Evolutionary conservation across 202 grass and related monocot genomes (phyloP), one percentile per base, ranked within the genome.

Genomic region (Panicum hallii): DNA sequence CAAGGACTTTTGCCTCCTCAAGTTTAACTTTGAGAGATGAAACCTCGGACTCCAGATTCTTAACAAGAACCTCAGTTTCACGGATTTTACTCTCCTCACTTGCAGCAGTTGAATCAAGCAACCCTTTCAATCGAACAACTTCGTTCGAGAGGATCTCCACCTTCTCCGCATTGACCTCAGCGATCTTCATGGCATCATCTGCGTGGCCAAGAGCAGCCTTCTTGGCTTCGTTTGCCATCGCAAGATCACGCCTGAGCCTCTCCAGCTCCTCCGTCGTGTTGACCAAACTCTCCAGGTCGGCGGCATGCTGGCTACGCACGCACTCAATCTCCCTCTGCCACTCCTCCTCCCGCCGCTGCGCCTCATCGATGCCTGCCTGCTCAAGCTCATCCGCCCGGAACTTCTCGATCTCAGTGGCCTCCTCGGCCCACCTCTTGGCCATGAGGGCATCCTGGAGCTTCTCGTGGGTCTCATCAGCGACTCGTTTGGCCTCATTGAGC

Each of bases 341-440:
- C 62, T 94, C 93, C 12, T 91, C 92, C 47, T 99, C 93, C 58
- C 77, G 88, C 56, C 85, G 90, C 84, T 96, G 93, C 1, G 88
- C 67, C 66, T 90, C 93, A 0, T 99, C 93, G 19, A 99, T 88
- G 63, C 93, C 85, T 0, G 83, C 88, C 83, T 93, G 90, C 89
- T 99, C 97, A 10, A 97, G 87, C 86, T 99, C 97, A 36, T 90
- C 87, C 0, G 97, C 92, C 14, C 97, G 80, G 87, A 99, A 99
- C 73, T 99, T 99, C 86, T 97, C 97, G 5, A 99, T 94, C 85
- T 99, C 93, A 0, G 88, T 89, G 82, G 85, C 92, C 79, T 97
- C 97, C 84, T 99, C 93, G 0, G 97, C 93, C 84, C 89, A 90
- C 45, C 86, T 85, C 92, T 91, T 91, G 55, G 97, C 91, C 90